Evolutionary conservation across 257 asterid species (phyloP), one percentile per base, ranked within the genome.

Genomic region (Gardenia jasminoides): DNA sequence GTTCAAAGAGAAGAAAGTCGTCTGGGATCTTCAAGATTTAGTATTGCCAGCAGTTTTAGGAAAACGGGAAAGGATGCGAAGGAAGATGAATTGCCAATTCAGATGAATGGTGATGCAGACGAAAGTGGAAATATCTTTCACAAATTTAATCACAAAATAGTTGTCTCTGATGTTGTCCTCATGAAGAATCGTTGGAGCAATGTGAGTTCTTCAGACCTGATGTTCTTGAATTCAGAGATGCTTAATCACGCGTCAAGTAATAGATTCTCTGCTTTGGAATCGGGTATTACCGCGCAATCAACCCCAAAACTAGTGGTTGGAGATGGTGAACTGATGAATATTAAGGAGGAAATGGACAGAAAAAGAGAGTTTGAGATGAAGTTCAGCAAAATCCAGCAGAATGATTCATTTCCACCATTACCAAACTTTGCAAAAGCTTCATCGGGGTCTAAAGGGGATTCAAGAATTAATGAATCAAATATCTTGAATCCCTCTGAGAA

Each of bases 171-270:
- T 79, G 88, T 84, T 24, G 85, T 90, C 0, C 71, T 81, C 24
- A 89, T 81, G 31, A 90, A 89, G 82, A 87, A 89, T 80, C 76
- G 97, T 24, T 90, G 97, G 97, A 92, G 97, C 71, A 91, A 89
- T 76, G 88, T 90, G 30, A 90, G 86, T 78, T 84, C 92, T 41
- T 89, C 93, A 0, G 95, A 90, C 83, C 62, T 92, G 12, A 81
- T 92, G 85, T 85, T 88, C 52, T 66, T 91, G 88, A 88, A 62
- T 30, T 86, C 92, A 3, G 91, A 90, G 73, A 86, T 90, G 93
- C 81, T 91, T 65, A 82, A 78, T 61, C 80, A 54, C 15, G 15
- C 72, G 24, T 84, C 88, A 0, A 81, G 84, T 52, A 75, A 77
- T 30, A 74, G 87, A 71, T 74, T 87, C 20, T 61, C 86, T 1